These are phyloP conservation scores for Euphorbia schlechtendalii DNA, from an alignment of 441 rosid genomes.

Conservation along the genomic window DNA sequence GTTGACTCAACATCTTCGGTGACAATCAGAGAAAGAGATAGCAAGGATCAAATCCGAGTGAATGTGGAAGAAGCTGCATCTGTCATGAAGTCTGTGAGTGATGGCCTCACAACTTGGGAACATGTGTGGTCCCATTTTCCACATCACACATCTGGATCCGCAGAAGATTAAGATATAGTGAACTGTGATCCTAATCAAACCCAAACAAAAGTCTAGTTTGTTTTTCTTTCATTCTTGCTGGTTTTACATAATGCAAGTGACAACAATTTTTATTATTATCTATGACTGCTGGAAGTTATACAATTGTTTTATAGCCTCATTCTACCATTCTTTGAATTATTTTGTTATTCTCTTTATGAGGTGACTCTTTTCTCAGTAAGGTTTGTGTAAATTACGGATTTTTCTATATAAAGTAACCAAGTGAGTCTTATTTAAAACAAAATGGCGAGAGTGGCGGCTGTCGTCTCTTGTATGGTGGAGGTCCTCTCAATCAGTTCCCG, in stretches of 20 bases:
- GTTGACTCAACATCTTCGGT: conserved; percentile 51
- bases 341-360: too few species aligned
- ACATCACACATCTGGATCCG: conserved; percentile 44
- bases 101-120: conserved; percentile 58
- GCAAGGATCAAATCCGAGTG: conserved; percentile 71
- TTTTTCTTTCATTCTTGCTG: too few species aligned
- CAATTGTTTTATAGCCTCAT: too few species aligned
- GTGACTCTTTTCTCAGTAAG: not conserved
- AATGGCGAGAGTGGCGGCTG: conserved; percentile 64
- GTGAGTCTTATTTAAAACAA: too few species aligned
- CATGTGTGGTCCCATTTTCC: conserved; percentile 49
- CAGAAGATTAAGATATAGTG: conserved; percentile 27
- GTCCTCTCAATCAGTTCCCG: conserved; percentile 33
- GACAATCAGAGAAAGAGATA: conserved; percentile 69
- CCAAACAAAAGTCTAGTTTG: too few species aligned
- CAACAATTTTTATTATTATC: too few species aligned
- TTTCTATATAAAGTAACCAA: too few species aligned
- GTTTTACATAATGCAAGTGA: too few species aligned
- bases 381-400: too few species aligned
- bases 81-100: conserved; percentile 47
- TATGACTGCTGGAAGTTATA: too few species aligned
- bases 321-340: too few species aligned
- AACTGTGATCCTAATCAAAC: not conserved
- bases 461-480: conserved; percentile 41
- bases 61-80: conserved; percentile 41